phyloP scores from a whole-genome alignment of 73 alveolate species.

The Symbiodinium natans region DNA sequence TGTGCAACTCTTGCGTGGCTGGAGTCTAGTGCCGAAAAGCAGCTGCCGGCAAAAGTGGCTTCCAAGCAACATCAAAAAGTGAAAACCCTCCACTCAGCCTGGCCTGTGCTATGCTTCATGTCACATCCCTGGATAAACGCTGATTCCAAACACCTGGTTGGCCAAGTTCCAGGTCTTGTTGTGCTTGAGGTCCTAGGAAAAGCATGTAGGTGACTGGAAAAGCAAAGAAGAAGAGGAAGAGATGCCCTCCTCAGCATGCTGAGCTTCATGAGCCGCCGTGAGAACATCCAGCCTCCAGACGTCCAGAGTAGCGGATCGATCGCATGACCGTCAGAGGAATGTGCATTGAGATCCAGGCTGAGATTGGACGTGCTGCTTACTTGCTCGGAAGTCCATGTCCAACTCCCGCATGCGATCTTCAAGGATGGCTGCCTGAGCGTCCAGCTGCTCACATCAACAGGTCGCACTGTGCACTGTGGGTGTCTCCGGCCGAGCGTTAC shows the following conservation, averaged over 20 bases:
- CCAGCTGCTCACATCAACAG: too few species aligned
- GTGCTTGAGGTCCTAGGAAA: slow-evolving; percentile 60
- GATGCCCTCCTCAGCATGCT: slow-evolving; percentile 72
- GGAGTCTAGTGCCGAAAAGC: too few species aligned
- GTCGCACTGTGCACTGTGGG: too few species aligned
- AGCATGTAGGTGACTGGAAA: neutral
- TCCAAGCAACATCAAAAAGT: too few species aligned
- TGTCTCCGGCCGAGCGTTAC: too few species aligned
- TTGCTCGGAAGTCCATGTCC: slow-evolving; percentile 50
- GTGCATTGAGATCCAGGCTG: slow-evolving; percentile 15
- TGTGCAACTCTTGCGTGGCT: too few species aligned
- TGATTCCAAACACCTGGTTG: slow-evolving; percentile 75
- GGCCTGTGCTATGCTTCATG: too few species aligned
- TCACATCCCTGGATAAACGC: too few species aligned
- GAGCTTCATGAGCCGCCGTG: slow-evolving; percentile 71
- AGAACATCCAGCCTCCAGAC: slow-evolving; percentile 61
- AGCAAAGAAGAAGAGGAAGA: neutral
- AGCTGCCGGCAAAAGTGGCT: too few species aligned
- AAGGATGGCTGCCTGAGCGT: slow-evolving; percentile 49
- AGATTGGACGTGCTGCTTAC: slow-evolving; percentile 60
- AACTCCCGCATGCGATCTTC: slow-evolving; percentile 86
- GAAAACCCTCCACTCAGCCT: too few species aligned
- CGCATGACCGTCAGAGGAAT: neutral
- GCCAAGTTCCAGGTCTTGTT: slow-evolving; percentile 91
- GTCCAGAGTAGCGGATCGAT: neutral